phyloP scores from a whole-genome alignment of 441 rosid species.

The Cnidoscolus chayamansa region DNA sequence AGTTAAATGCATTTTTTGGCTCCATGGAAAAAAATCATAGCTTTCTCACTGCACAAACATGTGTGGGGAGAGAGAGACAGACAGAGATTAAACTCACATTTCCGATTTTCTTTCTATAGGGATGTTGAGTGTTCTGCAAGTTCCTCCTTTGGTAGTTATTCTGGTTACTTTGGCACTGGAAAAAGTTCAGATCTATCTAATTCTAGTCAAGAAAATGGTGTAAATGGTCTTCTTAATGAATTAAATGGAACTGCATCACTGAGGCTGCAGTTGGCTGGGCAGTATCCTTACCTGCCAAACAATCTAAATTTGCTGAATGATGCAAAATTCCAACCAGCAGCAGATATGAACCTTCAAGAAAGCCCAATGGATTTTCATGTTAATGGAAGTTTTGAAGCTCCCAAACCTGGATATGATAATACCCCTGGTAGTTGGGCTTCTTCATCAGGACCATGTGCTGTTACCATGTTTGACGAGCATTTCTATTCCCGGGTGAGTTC shows the following conservation, averaged over 20 bases:
- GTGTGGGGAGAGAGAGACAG: neutral
- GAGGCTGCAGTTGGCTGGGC: slow-evolving; percentile 49
- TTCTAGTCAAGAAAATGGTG: slow-evolving; percentile 62
- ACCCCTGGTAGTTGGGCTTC: slow-evolving; percentile 60
- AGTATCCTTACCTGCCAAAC: slow-evolving; percentile 42
- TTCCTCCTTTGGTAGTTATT: slow-evolving; percentile 74
- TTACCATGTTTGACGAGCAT: slow-evolving; percentile 56
- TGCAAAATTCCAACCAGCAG: slow-evolving; percentile 45
- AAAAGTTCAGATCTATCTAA: slow-evolving; percentile 60
- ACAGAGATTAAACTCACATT: neutral
- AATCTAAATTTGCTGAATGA: slow-evolving; percentile 49
- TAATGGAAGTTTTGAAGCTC: slow-evolving; percentile 55
- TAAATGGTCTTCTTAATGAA: slow-evolving; percentile 55
- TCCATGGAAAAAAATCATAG: too few relatives aligned
- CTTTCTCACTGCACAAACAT: neutral
- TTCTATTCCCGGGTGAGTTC: slow-evolving; percentile 53
- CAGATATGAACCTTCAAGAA: slow-evolving; percentile 50
- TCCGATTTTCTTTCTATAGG: slow-evolving; percentile 33
- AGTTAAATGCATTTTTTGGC: too few relatives aligned
- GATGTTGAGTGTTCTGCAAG: slow-evolving; percentile 77
- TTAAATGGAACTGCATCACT: slow-evolving; percentile 43
- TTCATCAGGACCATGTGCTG: slow-evolving; percentile 50
- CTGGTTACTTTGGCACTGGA: slow-evolving; percentile 58
- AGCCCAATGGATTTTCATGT: slow-evolving; percentile 51
- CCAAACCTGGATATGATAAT: slow-evolving; percentile 44